These are phyloP conservation scores for Sedum album DNA, from an alignment of 164 flowering plant genomes.

Conservation along the genomic window DNA sequence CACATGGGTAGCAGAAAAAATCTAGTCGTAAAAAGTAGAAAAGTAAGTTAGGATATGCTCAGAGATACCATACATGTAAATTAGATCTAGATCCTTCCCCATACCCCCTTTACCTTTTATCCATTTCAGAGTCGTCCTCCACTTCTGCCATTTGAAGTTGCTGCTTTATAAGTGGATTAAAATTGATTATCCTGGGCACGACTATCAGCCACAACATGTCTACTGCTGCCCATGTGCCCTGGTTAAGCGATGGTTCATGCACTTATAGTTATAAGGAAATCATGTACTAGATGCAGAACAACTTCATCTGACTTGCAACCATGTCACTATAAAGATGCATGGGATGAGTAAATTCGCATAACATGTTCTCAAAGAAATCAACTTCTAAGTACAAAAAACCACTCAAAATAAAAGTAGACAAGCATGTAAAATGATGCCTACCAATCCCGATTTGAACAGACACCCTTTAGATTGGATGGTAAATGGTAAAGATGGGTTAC, in stretches of 20 bases:
- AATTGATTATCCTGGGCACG: neutral
- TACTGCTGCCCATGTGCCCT: neutral
- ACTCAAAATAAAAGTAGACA: neutral
- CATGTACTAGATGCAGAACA: neutral
- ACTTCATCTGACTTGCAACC: neutral
- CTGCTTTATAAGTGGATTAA: neutral
- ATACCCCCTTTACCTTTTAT: neutral
- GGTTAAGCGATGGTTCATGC: neutral
- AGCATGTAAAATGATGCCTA: neutral
- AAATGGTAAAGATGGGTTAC: neutral
- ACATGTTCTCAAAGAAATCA: neutral
- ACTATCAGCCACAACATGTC: constrained; percentile 1
- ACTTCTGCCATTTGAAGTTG: neutral
- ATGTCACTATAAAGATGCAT: neutral
- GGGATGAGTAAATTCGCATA: neutral
- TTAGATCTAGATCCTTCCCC: neutral
- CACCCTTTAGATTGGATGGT: neutral
- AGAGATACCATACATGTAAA: neutral
- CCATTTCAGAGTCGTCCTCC: neutral
- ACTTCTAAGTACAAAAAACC: neutral
- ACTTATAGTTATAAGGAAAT: neutral
- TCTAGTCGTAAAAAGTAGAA: neutral
- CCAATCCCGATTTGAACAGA: neutral
- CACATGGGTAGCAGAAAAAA: neutral
- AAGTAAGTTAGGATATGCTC: neutral